Evolutionary conservation across 306 rosid species (phyloP), one percentile per base, ranked within the genome.

Genomic region (Clitoria ternatea): DNA sequence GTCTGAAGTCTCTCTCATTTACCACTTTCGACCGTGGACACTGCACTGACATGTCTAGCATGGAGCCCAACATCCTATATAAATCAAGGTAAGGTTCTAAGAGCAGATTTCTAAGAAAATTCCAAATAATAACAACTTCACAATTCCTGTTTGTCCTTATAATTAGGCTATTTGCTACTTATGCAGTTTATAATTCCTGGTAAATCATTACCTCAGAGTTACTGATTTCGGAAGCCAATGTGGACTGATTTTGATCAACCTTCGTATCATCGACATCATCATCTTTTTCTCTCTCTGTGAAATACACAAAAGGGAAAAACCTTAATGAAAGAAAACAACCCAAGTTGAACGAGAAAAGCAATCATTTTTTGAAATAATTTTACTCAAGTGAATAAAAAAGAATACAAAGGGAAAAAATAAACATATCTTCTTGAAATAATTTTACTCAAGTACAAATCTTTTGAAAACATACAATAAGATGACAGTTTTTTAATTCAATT

Each of bases 21-120:
- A 94, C 99, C 99, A 79, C 82, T 87, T 44, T 94, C 97, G 57
- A 80, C 85, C 0, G 96, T 68, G 27, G 99, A 86, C 26, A 82
- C 92, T 64, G 83, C 72, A 59, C 91, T 94, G 77, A 87, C 18
- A 77, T 94, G 96, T 72, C 99, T 89, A 43, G 92, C 88, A 80
- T 94, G 97, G 77, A 91, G 84, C 64, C 96, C 99, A 20, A 61
- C 85, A 59, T 87, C 90, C 99, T 91, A 80, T 42, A 40, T 8
- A 69, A 74, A 66, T 73, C 66, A 75, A 66, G 7, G 30, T 40
- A 24, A 61, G 63, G 64, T 40, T 75, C 43, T 75, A 50, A 77
- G 40, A 17, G 22, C 30, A n/a, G n/a, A n/a, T n/a, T n/a, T n/a
- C n/a, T n/a, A n/a, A n/a, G n/a, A n/a, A n/a, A n/a, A n/a, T n/a